A percentile compares a stretch with the other conserved stretches of the same genome.
These are phyloP conservation scores for Kluyveromyces siamensis DNA, from an alignment of 805 yeast species.

Conservation along the genomic window DNA sequence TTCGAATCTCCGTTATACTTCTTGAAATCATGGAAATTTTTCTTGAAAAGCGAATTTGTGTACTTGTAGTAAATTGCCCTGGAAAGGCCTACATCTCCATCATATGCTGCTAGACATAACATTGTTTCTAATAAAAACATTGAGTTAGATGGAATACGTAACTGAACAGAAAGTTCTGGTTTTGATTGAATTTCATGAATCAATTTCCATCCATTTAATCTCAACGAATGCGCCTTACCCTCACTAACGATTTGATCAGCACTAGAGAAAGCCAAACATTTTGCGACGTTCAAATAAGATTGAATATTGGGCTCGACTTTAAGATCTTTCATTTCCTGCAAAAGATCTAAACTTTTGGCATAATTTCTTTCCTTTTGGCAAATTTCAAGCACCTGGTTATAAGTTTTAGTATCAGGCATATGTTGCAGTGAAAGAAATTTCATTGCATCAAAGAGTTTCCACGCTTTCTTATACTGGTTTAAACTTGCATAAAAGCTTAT, in stretches of 20 bases:
- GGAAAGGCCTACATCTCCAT: constrained; percentile 66
- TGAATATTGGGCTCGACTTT: constrained; percentile 13
- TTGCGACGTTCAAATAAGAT: constrained; percentile 18
- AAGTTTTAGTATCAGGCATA: constrained; percentile 59
- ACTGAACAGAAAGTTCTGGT: constrained; percentile 10
- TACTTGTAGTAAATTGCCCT: constrained; percentile 55
- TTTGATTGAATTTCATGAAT: constrained; percentile 52
- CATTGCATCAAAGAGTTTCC: constrained; percentile 72
- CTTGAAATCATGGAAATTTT: constrained; percentile 5
- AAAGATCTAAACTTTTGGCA: constrained; percentile 69
- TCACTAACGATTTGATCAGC: constrained; percentile 19
- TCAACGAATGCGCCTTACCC: constrained; percentile 20
- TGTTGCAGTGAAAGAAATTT: constrained; percentile 62
- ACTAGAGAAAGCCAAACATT: constrained; percentile 21
- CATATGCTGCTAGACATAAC: constrained; percentile 67
- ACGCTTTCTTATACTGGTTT: constrained; percentile 39
- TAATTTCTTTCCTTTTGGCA: constrained; percentile 54
- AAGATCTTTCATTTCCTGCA: constrained; percentile 50
- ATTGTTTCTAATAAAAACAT: constrained; percentile 42
- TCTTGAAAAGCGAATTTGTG: constrained; percentile 25
- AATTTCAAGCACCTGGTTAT: constrained; percentile 61
- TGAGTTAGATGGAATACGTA: constrained; percentile 33
- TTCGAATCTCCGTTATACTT: constrained; percentile 2
- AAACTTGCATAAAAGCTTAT: constrained; percentile 19
- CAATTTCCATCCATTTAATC: constrained; percentile 62